A percentile compares a stretch with the other conserved stretches of the same genome.
These are phyloP conservation scores for Raphidocelis subcapitata DNA, from an alignment of 139 green algal species.

Conservation along the genomic window DNA sequence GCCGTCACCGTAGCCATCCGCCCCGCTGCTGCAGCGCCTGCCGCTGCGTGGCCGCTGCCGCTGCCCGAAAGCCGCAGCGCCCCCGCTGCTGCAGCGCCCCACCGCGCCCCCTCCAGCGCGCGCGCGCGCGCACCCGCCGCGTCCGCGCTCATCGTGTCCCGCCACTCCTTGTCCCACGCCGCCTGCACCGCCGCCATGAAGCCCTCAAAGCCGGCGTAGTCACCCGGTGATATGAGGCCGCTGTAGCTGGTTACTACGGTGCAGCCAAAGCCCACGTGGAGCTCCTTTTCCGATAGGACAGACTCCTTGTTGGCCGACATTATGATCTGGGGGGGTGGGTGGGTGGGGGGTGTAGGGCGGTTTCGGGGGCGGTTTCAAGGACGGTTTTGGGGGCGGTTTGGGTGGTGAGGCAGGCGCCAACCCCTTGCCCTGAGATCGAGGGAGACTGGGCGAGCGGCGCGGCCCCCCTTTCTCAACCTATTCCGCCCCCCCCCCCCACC, in stretches of 20 bases:
- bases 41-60: background rate
- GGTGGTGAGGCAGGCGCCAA: too few relatives aligned
- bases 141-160: slow-evolving; percentile 38
- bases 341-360: background rate
- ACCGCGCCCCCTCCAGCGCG: background rate
- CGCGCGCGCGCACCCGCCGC: slow-evolving; percentile 2
- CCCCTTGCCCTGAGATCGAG: too few relatives aligned
- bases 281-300: slow-evolving; percentile 57
- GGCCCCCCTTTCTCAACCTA: background rate
- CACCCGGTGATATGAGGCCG: slow-evolving; percentile 40
- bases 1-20: background rate
- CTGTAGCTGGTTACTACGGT: slow-evolving; percentile 46
- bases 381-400: background rate
- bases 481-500: slow-evolving; percentile 24
- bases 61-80: background rate
- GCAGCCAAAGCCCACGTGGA: slow-evolving; percentile 33
- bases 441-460: too few relatives aligned
- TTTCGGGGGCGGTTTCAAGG: background rate
- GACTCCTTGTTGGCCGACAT: slow-evolving; percentile 72
- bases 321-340: slow-evolving; percentile 44
- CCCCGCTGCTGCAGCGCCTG: background rate
- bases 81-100: background rate
- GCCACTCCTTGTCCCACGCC: slow-evolving; percentile 63
- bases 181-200: slow-evolving; percentile 57
- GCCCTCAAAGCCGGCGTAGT: slow-evolving; percentile 57